These are phyloP conservation scores for Pinus tabuliformis DNA, from an alignment of 75 land plant species.

Conservation along the genomic window DNA sequence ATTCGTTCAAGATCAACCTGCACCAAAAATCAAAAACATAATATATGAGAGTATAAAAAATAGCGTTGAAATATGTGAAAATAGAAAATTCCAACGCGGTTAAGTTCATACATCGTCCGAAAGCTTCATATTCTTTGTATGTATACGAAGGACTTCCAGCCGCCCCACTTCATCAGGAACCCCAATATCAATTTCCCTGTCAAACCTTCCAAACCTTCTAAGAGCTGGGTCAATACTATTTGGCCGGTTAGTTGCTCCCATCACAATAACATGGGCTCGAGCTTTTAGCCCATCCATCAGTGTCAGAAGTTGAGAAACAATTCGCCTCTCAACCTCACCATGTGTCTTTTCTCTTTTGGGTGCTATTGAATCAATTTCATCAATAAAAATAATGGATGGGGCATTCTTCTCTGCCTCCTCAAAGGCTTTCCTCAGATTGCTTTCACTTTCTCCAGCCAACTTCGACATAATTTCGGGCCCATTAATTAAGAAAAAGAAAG, in stretches of 20 bases:
- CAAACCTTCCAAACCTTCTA: conserved; percentile 82
- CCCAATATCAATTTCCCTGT: conserved; percentile 85
- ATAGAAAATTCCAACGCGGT: too few species aligned
- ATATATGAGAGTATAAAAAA: neutral
- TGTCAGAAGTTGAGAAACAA: conserved; percentile 78
- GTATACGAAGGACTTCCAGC: conserved; percentile 74
- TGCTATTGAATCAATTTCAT: conserved; percentile 84
- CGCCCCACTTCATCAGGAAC: conserved; percentile 91
- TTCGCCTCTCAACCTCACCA: conserved; percentile 86
- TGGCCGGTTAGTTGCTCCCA: conserved; percentile 86
- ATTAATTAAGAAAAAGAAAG: conserved; percentile 80
- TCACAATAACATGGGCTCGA: conserved; percentile 82
- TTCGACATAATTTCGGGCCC: conserved; percentile 92
- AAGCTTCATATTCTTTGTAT: conserved; percentile 94
- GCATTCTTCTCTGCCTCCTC: conserved; percentile 93
- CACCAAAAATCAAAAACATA: neutral
- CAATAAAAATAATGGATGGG: conserved; percentile 82
- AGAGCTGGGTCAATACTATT: conserved; percentile 90
- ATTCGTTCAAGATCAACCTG: conserved; percentile 29
- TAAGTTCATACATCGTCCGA: conserved; percentile 56
- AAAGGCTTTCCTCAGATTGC: conserved; percentile 82
- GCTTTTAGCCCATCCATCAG: conserved; percentile 85
- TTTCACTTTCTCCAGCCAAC: conserved; percentile 86
- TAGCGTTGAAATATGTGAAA: neutral
- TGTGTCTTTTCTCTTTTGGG: conserved; percentile 86